Conservation (phyloP, 306 rosid genomes). For the Fragaria ananassa region DNA sequence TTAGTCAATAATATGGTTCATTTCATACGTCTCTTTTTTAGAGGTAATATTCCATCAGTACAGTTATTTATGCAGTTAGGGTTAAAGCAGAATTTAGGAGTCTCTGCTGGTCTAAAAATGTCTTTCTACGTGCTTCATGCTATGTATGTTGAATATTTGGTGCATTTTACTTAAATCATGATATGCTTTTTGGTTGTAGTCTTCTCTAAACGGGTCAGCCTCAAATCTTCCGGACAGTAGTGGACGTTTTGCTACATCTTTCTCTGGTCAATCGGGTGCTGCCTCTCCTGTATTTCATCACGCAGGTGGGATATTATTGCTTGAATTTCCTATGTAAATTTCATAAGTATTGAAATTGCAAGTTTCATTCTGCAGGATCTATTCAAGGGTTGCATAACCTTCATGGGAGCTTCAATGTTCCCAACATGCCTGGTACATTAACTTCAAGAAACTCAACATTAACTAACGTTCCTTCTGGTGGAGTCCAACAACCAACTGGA, state of each 20-base stretch:
- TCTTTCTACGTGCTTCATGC: background rate
- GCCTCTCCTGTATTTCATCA: constrained; percentile 91
- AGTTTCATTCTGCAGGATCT: constrained; percentile 54
- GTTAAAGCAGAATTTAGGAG: background rate
- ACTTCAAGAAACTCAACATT: constrained; percentile 77
- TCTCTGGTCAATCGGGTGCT: constrained; percentile 97
- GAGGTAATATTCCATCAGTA: background rate
- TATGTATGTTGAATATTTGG: background rate
- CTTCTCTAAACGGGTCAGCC: constrained; percentile 87
- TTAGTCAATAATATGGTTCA: background rate
- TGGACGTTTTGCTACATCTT: constrained; percentile 79
- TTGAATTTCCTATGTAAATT: constrained; percentile 29
- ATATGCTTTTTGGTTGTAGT: constrained; percentile 47
- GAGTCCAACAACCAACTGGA: constrained; percentile 88
- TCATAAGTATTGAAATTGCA: constrained; percentile 32
- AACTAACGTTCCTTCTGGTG: constrained; percentile 78
- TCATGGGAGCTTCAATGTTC: constrained; percentile 89
- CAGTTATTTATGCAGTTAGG: background rate
- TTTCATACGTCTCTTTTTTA: background rate
- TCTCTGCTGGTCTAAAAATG: background rate
- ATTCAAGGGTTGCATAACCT: constrained; percentile 83
- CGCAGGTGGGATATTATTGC: constrained; percentile 60
- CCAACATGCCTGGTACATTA: constrained; percentile 69
- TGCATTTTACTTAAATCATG: constrained; percentile 8
- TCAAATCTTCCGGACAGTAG: constrained; percentile 81